A percentile compares a stretch with the other conserved stretches of the same genome.
These are phyloP conservation scores for Nitzschia sp. DNA, from an alignment of 108 stramenopile genomes.

Conservation along the genomic window DNA sequence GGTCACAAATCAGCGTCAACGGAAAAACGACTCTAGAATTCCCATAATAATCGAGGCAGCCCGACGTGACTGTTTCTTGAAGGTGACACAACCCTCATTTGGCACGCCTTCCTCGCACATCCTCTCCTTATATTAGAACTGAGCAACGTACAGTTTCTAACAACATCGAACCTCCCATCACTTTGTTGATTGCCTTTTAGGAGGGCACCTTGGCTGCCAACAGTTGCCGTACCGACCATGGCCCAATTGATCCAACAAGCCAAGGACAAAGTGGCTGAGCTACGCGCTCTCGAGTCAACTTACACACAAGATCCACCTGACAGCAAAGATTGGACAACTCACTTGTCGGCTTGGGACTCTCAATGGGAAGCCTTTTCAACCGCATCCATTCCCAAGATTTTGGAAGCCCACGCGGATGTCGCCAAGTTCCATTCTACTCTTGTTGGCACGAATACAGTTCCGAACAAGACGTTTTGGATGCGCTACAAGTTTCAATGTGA, in stretches of 20 bases:
- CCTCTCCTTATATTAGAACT: no score
- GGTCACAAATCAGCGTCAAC: no score
- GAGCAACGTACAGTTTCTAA: no score
- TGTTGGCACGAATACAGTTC: neutral
- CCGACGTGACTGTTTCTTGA: no score
- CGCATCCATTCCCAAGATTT: slow-evolving; percentile 1
- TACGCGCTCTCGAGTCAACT: slow-evolving; percentile 5
- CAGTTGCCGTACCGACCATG: neutral
- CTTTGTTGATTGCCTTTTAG: no score
- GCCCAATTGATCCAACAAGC: slow-evolving; percentile 11
- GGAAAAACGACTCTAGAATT: no score
- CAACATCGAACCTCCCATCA: no score
- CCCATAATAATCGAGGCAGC: no score
- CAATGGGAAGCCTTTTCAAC: slow-evolving; percentile 10
- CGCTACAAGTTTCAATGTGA: slow-evolving; percentile 53
- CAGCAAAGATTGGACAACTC: neutral
- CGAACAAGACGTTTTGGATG: slow-evolving; percentile 47
- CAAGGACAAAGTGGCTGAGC: slow-evolving; percentile 2
- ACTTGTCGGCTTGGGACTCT: neutral
- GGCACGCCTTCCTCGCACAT: no score
- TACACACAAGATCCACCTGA: neutral
- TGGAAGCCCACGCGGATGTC: neutral
- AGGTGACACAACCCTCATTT: no score
- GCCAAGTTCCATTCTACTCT: neutral
- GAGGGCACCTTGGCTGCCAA: no score